Base-by-base conservation (phyloP, 2,329 filamentous ascomycete genomes). In the Arthrocladium fulminans region DNA sequence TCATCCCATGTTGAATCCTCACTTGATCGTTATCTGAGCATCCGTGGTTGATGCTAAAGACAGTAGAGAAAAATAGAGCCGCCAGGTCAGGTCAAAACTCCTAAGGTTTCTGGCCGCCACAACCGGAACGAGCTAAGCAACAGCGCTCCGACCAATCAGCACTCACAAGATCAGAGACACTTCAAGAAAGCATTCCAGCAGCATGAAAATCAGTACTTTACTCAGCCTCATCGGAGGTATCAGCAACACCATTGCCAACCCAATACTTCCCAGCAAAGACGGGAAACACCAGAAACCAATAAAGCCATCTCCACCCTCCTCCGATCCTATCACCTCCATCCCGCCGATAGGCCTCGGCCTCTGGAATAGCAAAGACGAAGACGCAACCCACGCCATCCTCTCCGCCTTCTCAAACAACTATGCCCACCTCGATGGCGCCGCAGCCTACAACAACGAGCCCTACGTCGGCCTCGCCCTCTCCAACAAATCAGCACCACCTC, bases 391-490 rank as follows among this genome's bases (percentile, higher is more conserved):
- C 12, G 62, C 63, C 6, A 63, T 65, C 5, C 53, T 55, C 3
- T 56, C 54, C 29, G 66, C 65, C 6, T 60, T 69, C 50, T 58
- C 63, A 47, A 59, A 61, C 22, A 65, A 66, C 32, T 69, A 68
- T 55, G 55, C 51, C 27, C 66, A 68, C 52, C 61, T 69, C 48
- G 66, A 68, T 53, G 57, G 59, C 8, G 64, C 65, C n/a, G 59
- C 59, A 2, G 61, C 63, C 20, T 66, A 67, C 54, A 55, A 79
- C 63, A 92, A 90, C 67, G 86, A 86, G 65, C 68, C 69, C 47
- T 81, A 82, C 60, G 80, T 86, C 25, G 81, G 82, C 51, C 66
- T 71, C 45, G 81, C 79, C 42, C 81, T 86, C 62, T 71, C 70
- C 56, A 73, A 74, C 30, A 76, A 76, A 1, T 77, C 77, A 17